These are phyloP conservation scores for Cytospora piceae DNA, from an alignment of 2,329 filamentous ascomycete species.

Conservation along the genomic window DNA sequence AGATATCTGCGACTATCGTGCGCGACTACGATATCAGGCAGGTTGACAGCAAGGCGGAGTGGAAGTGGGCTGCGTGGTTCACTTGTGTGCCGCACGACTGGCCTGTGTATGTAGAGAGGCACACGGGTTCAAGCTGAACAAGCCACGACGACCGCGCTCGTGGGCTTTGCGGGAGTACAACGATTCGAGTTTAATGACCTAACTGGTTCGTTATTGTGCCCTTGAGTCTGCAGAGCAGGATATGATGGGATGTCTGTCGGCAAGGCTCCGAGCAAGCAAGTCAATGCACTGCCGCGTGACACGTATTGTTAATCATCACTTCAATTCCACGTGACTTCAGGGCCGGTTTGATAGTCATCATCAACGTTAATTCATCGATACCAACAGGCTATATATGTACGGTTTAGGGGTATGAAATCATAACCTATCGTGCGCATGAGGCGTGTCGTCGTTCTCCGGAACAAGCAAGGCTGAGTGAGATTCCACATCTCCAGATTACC, in stretches of 20 bases:
- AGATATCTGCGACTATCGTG: constrained; percentile 31
- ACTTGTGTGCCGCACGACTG: constrained; percentile 29
- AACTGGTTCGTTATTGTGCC: too few relatives aligned
- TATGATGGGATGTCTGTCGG: too few relatives aligned
- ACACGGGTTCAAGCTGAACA: background rate
- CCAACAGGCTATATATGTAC: too few relatives aligned
- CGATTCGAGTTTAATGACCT: background rate
- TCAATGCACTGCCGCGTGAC: too few relatives aligned
- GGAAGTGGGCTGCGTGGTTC: constrained; percentile 30
- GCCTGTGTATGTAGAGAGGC: constrained; percentile 31
- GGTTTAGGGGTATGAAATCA: background rate
- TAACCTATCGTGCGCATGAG: background rate
- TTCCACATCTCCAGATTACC: background rate
- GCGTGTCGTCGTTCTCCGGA: background rate
- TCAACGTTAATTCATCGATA: background rate
- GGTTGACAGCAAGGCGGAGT: constrained; percentile 29
- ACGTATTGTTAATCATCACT: background rate
- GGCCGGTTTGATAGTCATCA: background rate
- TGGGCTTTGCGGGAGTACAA: background rate
- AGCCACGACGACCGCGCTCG: background rate
- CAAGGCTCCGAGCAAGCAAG: too few relatives aligned
- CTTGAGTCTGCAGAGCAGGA: too few relatives aligned
- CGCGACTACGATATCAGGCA: constrained; percentile 32
- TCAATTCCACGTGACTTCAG: background rate
- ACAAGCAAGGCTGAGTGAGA: background rate